Evolutionary conservation across 257 asterid species (phyloP).

Genomic region (Mitragyna speciosa): DNA sequence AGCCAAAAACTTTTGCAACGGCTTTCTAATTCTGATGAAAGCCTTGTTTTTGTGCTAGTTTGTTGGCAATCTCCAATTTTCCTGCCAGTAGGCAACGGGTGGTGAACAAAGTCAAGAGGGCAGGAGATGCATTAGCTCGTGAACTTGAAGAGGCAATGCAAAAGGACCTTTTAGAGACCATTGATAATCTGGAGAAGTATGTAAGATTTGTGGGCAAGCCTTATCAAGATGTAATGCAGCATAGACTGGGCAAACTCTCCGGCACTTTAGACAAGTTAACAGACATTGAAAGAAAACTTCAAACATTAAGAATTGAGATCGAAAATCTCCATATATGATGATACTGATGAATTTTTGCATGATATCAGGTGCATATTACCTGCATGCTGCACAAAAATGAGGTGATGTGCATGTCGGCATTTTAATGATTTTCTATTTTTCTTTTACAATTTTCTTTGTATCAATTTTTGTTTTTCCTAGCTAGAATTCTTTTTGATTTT

Average conservation of each 20-base stretch:
- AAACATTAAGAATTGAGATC: constrained; percentile 60
- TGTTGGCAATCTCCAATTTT: constrained; percentile 80
- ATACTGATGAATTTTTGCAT: neutral
- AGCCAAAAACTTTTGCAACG: neutral
- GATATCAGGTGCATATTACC: neutral
- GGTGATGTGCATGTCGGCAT: neutral
- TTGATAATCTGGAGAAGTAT: constrained; percentile 45
- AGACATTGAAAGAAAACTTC: constrained; percentile 50
- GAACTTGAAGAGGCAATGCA: constrained; percentile 83
- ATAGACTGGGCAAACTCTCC: constrained; percentile 48
- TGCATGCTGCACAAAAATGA: neutral
- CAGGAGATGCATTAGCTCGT: constrained; percentile 76
- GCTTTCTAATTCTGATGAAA: constrained; percentile 22
- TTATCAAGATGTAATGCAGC: constrained; percentile 59
- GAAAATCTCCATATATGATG: constrained; percentile 63
- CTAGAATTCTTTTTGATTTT: neutral
- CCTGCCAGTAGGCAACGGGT: constrained; percentile 64
- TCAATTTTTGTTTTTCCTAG: neutral
- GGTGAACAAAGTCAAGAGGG: constrained; percentile 70
- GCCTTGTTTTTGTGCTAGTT: constrained; percentile 35
- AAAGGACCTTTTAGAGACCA: constrained; percentile 66
- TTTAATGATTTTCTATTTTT: neutral
- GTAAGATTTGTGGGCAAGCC: constrained; percentile 58
- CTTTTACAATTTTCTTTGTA: neutral
- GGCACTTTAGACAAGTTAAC: constrained; percentile 55